These are phyloP conservation scores for Periglandula ipomoeae DNA, from an alignment of 2,329 filamentous ascomycete species.

Conservation along the genomic window DNA sequence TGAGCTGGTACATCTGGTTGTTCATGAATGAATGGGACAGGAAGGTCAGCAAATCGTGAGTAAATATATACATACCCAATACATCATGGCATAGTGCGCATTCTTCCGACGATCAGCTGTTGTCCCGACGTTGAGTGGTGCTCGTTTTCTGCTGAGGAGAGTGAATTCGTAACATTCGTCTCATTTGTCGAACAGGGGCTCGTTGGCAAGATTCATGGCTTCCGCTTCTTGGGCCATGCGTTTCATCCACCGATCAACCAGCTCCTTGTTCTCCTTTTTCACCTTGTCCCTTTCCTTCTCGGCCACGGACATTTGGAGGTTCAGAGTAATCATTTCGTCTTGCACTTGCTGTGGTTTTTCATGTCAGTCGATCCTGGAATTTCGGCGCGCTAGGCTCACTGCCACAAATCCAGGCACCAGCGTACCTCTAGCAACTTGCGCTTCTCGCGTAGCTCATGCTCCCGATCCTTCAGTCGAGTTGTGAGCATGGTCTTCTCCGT, in stretches of 20 bases:
- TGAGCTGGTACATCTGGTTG: background rate
- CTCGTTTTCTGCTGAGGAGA: no score
- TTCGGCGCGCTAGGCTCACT: background rate
- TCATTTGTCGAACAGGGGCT: constrained; percentile 26
- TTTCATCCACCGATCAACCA: constrained; percentile 87
- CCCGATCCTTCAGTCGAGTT: constrained; percentile 65
- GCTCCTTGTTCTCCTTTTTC: constrained; percentile 74
- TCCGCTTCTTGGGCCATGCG: constrained; percentile 80
- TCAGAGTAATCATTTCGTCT: constrained; percentile 83
- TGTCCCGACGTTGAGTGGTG: background rate
- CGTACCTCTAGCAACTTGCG: constrained; percentile 67
- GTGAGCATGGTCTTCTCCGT: constrained; percentile 52
- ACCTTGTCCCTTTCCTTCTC: constrained; percentile 67
- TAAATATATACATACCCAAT: constrained; percentile 21
- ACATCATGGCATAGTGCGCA: background rate
- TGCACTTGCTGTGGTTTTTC: constrained; percentile 57
- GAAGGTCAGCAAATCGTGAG: constrained; percentile 11
- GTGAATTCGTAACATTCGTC: background rate
- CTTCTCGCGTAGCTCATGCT: constrained; percentile 80
- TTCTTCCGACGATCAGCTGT: background rate
- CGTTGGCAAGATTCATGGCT: constrained; percentile 66
- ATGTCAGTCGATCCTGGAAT: background rate
- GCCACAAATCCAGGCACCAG: background rate
- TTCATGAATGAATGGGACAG: background rate
- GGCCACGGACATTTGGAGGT: constrained; percentile 78